phyloP scores from a whole-genome alignment of 768 basidiomycete species.

The Dendrothele bispora region DNA sequence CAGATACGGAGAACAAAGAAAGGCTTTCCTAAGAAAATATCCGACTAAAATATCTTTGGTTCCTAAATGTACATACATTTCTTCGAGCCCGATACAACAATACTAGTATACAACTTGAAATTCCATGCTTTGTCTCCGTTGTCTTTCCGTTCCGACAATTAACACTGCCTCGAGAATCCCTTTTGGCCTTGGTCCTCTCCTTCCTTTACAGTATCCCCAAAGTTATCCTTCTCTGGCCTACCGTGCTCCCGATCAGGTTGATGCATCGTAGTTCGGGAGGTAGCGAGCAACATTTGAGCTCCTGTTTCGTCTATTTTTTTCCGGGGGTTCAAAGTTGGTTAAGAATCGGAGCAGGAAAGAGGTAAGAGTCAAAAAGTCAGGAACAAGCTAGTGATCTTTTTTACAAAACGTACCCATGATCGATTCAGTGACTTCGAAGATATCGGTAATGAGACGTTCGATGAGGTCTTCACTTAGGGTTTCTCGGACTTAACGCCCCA shows the following conservation, averaged over 20 bases:
- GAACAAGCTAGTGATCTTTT: neutral
- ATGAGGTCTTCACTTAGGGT: slow-evolving; percentile 53
- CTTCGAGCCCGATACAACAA: no score
- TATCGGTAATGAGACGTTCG: slow-evolving; percentile 51
- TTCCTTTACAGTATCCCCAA: slow-evolving; percentile 27
- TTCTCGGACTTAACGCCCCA: slow-evolving; percentile 47
- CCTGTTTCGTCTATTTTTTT: slow-evolving; percentile 4
- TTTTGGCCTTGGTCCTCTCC: slow-evolving; percentile 25
- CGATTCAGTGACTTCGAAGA: slow-evolving; percentile 46
- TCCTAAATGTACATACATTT: no score
- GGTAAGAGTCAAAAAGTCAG: no score
- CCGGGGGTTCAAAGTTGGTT: no score
- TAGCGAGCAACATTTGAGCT: neutral
- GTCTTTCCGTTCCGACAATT: no score
- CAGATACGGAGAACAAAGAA: no score
- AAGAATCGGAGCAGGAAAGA: no score
- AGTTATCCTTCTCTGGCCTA: slow-evolving; percentile 40
- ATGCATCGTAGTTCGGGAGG: slow-evolving; percentile 8
- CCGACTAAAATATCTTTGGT: no score
- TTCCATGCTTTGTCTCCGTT: no score
- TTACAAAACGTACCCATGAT: slow-evolving; percentile 38
- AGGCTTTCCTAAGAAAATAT: no score
- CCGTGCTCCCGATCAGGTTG: slow-evolving; percentile 41
- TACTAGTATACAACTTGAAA: no score
- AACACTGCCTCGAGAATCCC: slow-evolving; percentile 43